Base-by-base conservation (phyloP, 768 basidiomycete genomes). In the Lactarius sp. region DNA sequence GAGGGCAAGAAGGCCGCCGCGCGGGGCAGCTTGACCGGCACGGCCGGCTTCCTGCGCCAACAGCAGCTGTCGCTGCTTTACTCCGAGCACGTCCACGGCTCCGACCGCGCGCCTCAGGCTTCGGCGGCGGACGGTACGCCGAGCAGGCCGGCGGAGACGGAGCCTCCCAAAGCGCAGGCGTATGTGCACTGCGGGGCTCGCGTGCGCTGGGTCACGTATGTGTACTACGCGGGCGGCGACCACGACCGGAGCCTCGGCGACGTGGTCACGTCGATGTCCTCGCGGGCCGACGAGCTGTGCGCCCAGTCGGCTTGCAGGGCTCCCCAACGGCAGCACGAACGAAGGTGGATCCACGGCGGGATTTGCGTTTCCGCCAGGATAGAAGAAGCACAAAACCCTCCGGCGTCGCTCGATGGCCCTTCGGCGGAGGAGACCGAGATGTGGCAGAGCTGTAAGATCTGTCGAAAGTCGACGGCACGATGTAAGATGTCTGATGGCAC, bases 21-120 rank as follows among this genome's bases (percentile, higher is more conserved):
- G 2, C 74, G 70, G 16, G 62, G 62, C 14, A 79, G 78, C 6
- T 80, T 87, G 81, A 70, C 72, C 6, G 84, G 83, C 9, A 73
- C 77, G 4, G 49, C 66, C 2, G 84, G 84, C 13, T 88, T 88
- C 61, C 73, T 83, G 20, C 72, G 81, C 27, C 84, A 86, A 50
- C 87, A 89, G 68, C 77, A 75, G 47, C 71, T 88, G 20, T 80
- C 80, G 1, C 75, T 84, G 8, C 71, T 87, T 6, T 77, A 80
- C 54, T 79, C 80, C 14, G 73, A 76, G 52, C 78, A 82, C 42
- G 64, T 77, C 7, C 71, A 68, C 8, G 54, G 47, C 16, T 16
- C 54, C 50, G 56, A 36, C 18, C 59, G 56, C 3, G 60, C 49
- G 59, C 50, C 59, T 39, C 56, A 44, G 14, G n/a, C 44, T 9